A percentile compares a stretch with the other conserved stretches of the same genome.
phyloP scores from a whole-genome alignment of 257 asterid species.

The Przewalskia tangutica region DNA sequence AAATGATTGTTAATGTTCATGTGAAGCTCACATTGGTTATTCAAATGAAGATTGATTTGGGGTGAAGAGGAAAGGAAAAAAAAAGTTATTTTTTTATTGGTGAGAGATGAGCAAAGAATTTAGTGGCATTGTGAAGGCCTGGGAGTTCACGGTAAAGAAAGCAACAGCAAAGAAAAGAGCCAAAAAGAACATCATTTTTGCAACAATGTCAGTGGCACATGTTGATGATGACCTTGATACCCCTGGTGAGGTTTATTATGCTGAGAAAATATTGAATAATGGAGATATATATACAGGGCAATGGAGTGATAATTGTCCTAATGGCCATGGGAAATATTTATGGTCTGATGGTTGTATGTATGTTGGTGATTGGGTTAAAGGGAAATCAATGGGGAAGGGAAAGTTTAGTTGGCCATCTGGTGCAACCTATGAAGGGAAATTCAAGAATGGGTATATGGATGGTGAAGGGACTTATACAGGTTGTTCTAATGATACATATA shows the following conservation, averaged over 20 bases:
- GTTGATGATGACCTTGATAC: slow-evolving; percentile 57
- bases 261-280: slow-evolving; percentile 49
- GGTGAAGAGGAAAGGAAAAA: slow-evolving; percentile 2
- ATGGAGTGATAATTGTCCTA: slow-evolving; percentile 54
- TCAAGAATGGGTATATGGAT: slow-evolving; percentile 71
- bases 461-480: slow-evolving; percentile 83
- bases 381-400: slow-evolving; percentile 59
- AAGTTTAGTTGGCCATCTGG: slow-evolving; percentile 93
- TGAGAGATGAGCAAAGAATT: slow-evolving; percentile 66
- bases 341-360: slow-evolving; percentile 93
- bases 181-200: slow-evolving; percentile 29
- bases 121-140: slow-evolving; percentile 68
- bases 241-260: slow-evolving; percentile 34
- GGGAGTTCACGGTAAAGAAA: slow-evolving; percentile 60
- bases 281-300: slow-evolving; percentile 75
- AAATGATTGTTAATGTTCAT: slow-evolving; percentile 10
- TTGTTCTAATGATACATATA: slow-evolving; percentile 45
- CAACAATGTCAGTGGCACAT: slow-evolving; percentile 86
- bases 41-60: slow-evolving; percentile 34
- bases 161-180: slow-evolving; percentile 40
- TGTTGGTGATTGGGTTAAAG: slow-evolving; percentile 71
- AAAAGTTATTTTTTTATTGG: background rate
- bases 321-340: slow-evolving; percentile 67
- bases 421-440: slow-evolving; percentile 77
- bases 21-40: slow-evolving; percentile 18